These are phyloP conservation scores for Euphorbia peplus DNA, from an alignment of 345 rosid species.

Conservation along the genomic window DNA sequence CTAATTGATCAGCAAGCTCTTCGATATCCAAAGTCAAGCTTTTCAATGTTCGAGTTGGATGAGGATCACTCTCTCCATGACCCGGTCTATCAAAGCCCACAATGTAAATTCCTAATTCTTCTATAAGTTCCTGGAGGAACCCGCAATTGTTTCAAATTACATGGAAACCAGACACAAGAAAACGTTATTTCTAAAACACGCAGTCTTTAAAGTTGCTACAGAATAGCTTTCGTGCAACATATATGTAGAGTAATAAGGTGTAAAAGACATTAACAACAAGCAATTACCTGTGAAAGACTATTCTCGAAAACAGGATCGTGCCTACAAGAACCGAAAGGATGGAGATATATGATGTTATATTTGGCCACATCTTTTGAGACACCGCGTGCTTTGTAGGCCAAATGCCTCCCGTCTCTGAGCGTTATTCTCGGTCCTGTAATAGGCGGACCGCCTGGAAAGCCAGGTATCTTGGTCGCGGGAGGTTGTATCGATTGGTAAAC, in stretches of 20 bases:
- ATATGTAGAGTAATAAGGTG: too few relatives aligned
- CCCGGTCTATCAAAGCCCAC: conserved; percentile 29
- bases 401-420: conserved; percentile 30
- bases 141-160: neutral
- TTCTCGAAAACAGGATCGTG: neutral
- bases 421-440: conserved; percentile 26
- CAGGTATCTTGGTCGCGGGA: conserved; percentile 22
- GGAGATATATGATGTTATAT: conserved; percentile 17
- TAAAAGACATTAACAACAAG: neutral
- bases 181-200: too few relatives aligned
- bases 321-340: conserved; percentile 14
- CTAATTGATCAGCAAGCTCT: conserved; percentile 29
- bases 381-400: conserved; percentile 29
- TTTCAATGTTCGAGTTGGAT: conserved; percentile 23
- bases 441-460: conserved; percentile 22
- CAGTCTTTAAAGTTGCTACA: too few relatives aligned
- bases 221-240: too few relatives aligned
- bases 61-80: conserved; percentile 32
- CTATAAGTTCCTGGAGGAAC: conserved; percentile 17
- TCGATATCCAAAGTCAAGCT: conserved; percentile 25
- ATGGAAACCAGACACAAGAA: too few relatives aligned
- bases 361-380: conserved; percentile 20
- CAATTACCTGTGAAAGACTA: conserved; percentile 10
- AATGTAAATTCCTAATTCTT: conserved; percentile 15
- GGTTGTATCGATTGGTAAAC: too few relatives aligned